Conservation (phyloP, 441 rosid genomes). For the Viola pubescens region DNA sequence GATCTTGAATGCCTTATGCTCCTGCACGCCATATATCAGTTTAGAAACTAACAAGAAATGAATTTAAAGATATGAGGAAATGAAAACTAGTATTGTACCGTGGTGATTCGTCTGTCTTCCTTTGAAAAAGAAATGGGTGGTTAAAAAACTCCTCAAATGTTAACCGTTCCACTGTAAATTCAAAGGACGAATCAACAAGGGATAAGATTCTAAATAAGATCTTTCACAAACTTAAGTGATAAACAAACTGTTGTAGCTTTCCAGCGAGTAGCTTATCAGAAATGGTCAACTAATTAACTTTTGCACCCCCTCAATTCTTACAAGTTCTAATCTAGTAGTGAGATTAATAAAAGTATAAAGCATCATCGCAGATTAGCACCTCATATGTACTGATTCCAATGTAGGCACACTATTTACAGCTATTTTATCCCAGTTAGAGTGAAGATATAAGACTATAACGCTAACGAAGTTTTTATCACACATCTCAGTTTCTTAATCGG, state of each 20-base stretch:
- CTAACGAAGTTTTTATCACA: too few relatives aligned
- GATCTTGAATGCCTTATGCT: conserved; percentile 37
- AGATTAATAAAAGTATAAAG: conserved; percentile 4
- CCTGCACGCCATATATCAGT: conserved; percentile 25
- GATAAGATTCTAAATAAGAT: conserved; percentile 2
- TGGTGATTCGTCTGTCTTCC: conserved; percentile 34
- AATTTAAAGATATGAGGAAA: conserved; percentile 9
- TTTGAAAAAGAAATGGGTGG: conserved; percentile 52
- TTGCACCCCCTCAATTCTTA: not conserved
- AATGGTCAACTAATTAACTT: not conserved
- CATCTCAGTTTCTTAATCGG: too few relatives aligned
- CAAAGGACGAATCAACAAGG: not conserved
- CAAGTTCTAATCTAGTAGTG: not conserved
- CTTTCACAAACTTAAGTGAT: not conserved
- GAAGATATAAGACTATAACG: not conserved
- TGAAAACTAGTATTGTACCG: conserved; percentile 35
- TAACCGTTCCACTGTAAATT: conserved; percentile 56
- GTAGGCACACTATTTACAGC: not conserved
- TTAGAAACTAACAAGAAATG: conserved; percentile 16
- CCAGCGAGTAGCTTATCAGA: too few relatives aligned
- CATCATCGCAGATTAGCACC: not conserved
- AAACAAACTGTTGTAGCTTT: not conserved
- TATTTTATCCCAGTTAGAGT: not conserved
- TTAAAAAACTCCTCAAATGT: conserved; percentile 77
- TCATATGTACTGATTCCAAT: not conserved